Percentiles rank a stretch among this genome's conserved stretches.
Evolutionary conservation across 441 rosid genomes (phyloP).

Genomic region (Euphorbia celastroides): DNA sequence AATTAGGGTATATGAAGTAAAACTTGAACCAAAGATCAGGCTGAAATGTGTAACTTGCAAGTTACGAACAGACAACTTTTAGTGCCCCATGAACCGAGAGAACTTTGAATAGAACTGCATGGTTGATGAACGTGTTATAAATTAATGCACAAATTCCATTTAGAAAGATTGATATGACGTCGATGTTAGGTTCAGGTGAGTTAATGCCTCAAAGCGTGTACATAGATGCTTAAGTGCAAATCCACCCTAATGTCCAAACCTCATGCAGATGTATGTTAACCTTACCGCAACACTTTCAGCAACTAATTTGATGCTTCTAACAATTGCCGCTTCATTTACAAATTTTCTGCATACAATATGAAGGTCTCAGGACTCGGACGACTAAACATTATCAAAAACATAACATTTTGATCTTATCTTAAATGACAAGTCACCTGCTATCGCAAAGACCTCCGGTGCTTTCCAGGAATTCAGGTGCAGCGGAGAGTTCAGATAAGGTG

Average conservation of each 20-base stretch:
- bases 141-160: neutral
- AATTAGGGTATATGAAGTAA: conserved; percentile 15
- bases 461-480: conserved; percentile 72
- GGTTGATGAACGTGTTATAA: neutral
- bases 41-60: conserved; percentile 3
- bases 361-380: conserved; percentile 22
- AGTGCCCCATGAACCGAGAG: neutral
- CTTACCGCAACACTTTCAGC: conserved; percentile 96
- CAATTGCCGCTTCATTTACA: conserved; percentile 59
- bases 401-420: neutral
- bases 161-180: neutral
- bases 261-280: conserved; percentile 1
- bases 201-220: neutral
- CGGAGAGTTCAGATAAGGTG: conserved; percentile 75
- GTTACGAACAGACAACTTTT: neutral
- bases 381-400: conserved; percentile 13
- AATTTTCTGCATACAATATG: conserved; percentile 45
- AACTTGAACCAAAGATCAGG: neutral
- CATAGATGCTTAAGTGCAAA: neutral
- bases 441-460: conserved; percentile 76
- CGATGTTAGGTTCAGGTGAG: neutral
- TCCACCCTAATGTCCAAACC: conserved; percentile 1
- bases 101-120: neutral
- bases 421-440: conserved; percentile 47
- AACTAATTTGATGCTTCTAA: conserved; percentile 72